Evolutionary conservation across 257 asterid genomes (phyloP), one percentile per base, ranked within the genome.

Genomic region (Nyctanthes arbortristis): DNA sequence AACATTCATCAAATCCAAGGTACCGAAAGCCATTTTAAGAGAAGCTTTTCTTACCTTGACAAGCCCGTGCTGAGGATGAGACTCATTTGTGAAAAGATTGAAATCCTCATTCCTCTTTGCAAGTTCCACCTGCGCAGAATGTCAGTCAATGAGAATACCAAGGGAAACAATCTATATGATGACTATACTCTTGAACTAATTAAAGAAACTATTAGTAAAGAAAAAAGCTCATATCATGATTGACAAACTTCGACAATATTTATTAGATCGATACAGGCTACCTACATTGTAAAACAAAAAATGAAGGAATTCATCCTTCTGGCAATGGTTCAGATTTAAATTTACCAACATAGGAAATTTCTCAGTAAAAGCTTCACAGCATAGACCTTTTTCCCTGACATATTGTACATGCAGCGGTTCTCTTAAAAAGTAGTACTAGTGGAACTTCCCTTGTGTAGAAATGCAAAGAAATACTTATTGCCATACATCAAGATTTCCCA

Each of bases 61-160:
- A 29, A 91, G 68, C 69, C 84, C 95, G 73, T 73, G 90, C 80
- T 93, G 99, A 72, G 99, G 99, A 77, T 93, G 97, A 65, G 86
- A 73, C 35, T 82, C 81, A 83, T 80, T 86, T 66, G 81, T 68
- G 74, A 93, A 91, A 64, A 87, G 90, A 71, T 91, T 96, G 28
- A 71, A 78, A 69, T 80, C 89, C 66, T 84, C 91, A 25, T 79
- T 81, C 70, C 40, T 69, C 77, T 74, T 74, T 52, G 96, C 89
- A 71, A 93, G 71, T 68, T 93, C 96, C 76, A 89, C 90, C 99
- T 93, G 92, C n/a, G 64, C 43, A 79, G 70, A 32, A 66, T 39
- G 55, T 36, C 68, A 37, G 65, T 30, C 28, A 66, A 75, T 43
- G 34, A 61, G 39, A 55, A 58, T 65, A 68, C 22, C 45, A 59